These are phyloP conservation scores for Psilocybe tampanensis DNA, from an alignment of 768 basidiomycete species.

Conservation along the genomic window DNA sequence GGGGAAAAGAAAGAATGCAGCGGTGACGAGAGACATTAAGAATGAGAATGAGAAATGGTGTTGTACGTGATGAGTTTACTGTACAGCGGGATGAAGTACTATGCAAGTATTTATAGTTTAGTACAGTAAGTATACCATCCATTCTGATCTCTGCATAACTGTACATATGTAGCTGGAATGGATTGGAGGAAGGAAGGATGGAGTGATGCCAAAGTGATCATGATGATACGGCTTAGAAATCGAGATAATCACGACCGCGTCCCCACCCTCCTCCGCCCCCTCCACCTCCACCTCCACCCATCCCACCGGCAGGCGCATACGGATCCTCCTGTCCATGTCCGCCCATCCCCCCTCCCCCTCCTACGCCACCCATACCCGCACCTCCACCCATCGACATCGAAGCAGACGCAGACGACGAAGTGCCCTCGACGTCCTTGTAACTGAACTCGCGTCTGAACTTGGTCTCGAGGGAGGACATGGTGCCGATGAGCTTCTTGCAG, in stretches of 20 bases:
- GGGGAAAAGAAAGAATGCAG: no score
- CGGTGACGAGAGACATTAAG: neutral
- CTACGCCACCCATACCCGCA: constrained; percentile 15
- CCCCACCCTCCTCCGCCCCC: constrained; percentile 39
- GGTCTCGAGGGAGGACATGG: constrained; percentile 64
- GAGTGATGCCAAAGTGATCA: no score
- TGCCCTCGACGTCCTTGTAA: constrained; percentile 70
- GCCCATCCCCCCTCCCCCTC: constrained; percentile 26
- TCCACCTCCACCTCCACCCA: constrained; percentile 25
- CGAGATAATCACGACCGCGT: constrained; percentile 53
- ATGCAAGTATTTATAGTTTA: no score
- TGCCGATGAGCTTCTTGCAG: constrained; percentile 77
- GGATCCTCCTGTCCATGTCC: constrained; percentile 26
- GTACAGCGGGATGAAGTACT: no score
- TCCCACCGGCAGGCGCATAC: constrained; percentile 31
- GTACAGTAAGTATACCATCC: no score
- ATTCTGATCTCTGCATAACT: no score
- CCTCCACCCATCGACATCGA: constrained; percentile 23
- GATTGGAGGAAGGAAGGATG: no score
- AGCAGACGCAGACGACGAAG: no score
- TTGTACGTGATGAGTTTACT: neutral
- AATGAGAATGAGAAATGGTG: no score
- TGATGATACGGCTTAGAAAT: constrained; percentile 53
- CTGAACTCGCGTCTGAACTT: constrained; percentile 86
- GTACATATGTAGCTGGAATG: no score